phyloP scores from a whole-genome alignment of 179 eudicot species.

The Vitellaria paradoxa region DNA sequence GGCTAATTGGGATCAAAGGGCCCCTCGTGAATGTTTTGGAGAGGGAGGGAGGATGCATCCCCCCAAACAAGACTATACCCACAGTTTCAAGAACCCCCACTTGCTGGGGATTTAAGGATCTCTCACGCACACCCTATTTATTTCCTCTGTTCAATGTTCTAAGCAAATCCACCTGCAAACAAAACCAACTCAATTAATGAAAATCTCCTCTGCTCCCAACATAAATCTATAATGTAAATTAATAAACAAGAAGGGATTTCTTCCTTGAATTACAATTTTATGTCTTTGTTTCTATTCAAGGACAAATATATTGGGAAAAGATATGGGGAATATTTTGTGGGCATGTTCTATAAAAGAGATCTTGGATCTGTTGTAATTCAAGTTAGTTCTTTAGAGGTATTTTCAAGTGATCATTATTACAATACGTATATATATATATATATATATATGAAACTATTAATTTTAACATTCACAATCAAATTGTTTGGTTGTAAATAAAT shows the following conservation, averaged over 20 bases:
- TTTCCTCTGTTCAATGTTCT: slow-evolving; percentile 20
- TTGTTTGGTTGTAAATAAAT: too few relatives aligned
- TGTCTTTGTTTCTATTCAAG: background rate
- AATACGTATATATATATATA: too few relatives aligned
- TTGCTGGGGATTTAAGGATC: slow-evolving; percentile 43
- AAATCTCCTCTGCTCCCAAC: background rate
- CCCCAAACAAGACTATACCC: slow-evolving; percentile 6
- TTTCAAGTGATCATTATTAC: too few relatives aligned
- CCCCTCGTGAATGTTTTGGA: slow-evolving; percentile 13
- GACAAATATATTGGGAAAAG: background rate
- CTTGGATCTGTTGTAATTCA: too few relatives aligned
- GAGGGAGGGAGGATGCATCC: slow-evolving; percentile 21
- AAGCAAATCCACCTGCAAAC: background rate
- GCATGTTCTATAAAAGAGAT: background rate
- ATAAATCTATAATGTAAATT: background rate
- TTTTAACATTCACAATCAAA: too few relatives aligned
- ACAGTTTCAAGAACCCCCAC: slow-evolving; percentile 26
- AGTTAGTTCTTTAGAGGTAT: too few relatives aligned
- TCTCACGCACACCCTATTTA: slow-evolving; percentile 19
- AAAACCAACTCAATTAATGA: background rate
- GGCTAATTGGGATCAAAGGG: too few relatives aligned
- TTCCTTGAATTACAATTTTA: background rate
- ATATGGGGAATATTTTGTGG: background rate
- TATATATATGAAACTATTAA: too few relatives aligned
- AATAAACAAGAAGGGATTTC: background rate